Evolutionary conservation across 345 rosid species (phyloP).

Genomic region (Euphorbia lathyris): DNA sequence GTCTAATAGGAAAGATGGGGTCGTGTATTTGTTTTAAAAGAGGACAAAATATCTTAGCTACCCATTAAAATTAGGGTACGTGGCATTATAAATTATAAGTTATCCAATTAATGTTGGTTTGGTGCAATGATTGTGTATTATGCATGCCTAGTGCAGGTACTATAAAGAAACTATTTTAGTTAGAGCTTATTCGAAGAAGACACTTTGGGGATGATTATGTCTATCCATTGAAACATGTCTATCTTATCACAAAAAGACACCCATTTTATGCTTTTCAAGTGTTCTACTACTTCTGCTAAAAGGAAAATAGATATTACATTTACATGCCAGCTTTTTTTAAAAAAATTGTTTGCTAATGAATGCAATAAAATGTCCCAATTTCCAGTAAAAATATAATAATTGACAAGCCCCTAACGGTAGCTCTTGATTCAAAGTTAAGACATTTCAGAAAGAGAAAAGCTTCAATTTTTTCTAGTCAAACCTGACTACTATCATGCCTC

Average conservation of each 20-base stretch:
- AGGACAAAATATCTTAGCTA: not conserved
- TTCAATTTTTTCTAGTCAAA: too few species aligned
- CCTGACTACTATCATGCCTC: too few species aligned
- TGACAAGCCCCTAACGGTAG: not conserved
- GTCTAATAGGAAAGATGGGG: not conserved
- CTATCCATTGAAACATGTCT: not conserved
- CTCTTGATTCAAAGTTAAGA: not conserved
- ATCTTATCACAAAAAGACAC: too few species aligned
- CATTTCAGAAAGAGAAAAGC: too few species aligned
- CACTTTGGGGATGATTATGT: not conserved
- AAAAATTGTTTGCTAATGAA: too few species aligned
- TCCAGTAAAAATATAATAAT: too few species aligned
- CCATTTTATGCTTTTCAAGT: too few species aligned
- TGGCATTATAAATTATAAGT: conserved; percentile 12
- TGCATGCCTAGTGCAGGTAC: not conserved
- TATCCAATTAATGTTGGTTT: not conserved
- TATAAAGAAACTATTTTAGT: not conserved
- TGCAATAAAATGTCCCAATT: too few species aligned
- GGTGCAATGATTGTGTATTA: not conserved
- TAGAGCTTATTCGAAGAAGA: too few species aligned
- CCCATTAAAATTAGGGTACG: not conserved
- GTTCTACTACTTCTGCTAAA: too few species aligned
- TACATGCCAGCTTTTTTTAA: too few species aligned
- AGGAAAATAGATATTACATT: too few species aligned
- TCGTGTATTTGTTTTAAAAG: conserved; percentile 2